Evolutionary conservation across 805 yeast species (phyloP).

Genomic region (Spathaspora arborariae): DNA sequence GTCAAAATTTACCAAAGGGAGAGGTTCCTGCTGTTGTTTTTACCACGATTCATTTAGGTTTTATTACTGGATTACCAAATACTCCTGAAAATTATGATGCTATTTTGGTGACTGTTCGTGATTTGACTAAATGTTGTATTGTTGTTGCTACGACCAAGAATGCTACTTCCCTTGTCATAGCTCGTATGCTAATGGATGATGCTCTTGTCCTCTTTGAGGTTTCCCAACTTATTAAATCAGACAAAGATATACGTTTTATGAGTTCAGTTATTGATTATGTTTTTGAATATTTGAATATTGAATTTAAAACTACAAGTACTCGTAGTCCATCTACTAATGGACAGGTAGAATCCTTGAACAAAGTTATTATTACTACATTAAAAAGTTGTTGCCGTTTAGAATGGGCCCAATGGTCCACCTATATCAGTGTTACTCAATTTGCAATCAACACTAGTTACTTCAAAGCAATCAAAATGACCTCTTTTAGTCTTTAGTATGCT

Average conservation of each 20-base stretch:
- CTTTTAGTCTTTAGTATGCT: slow-evolving; percentile 1
- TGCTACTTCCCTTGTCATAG: background rate
- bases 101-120: slow-evolving; percentile 13
- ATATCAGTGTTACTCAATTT: background rate
- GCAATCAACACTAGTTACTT: slow-evolving; percentile 1
- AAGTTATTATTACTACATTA: background rate
- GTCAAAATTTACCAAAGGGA: too few species aligned
- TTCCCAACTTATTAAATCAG: slow-evolving; percentile 1
- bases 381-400: background rate
- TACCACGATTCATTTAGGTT: slow-evolving; percentile 9
- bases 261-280: background rate
- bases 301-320: background rate
- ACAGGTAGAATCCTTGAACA: slow-evolving; percentile 2
- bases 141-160: background rate
- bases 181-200: background rate
- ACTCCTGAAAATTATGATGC: slow-evolving; percentile 8
- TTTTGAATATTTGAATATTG: slow-evolving; percentile 1
- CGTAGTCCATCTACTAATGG: slow-evolving; percentile 2
- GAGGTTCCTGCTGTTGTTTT: slow-evolving; percentile 1
- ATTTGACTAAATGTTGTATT: slow-evolving; percentile 9
- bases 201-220: background rate
- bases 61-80: slow-evolving; percentile 11
- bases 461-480: background rate
- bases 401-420: background rate
- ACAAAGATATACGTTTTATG: slow-evolving; percentile 2